Percentiles rank a stretch among this genome's conserved stretches.
phyloP scores from a whole-genome alignment of 2,329 filamentous ascomycete genomes.

The Pyrenochaeta sp. region DNA sequence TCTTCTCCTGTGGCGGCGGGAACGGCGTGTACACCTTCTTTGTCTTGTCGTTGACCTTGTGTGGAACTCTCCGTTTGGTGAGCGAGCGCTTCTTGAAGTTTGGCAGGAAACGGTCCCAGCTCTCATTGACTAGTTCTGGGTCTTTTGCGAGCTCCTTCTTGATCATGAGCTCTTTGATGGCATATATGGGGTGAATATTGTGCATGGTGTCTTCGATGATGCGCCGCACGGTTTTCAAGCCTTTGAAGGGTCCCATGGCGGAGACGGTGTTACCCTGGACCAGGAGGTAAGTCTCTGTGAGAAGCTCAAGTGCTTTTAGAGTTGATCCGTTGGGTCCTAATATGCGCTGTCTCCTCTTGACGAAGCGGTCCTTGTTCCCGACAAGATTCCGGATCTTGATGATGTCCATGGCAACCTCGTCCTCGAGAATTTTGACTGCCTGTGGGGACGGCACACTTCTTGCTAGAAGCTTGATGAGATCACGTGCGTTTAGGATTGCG shows the following conservation, averaged over 20 bases:
- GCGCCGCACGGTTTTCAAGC: constrained; percentile 87
- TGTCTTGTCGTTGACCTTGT: constrained; percentile 87
- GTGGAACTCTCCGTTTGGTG: constrained; percentile 80
- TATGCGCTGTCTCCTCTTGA: constrained; percentile 92
- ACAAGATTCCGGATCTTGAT: constrained; percentile 94
- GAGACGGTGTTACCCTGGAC: constrained; percentile 97
- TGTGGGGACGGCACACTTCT: constrained; percentile 86
- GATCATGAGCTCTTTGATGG: constrained; percentile 96
- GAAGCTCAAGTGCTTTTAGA: constrained; percentile 88
- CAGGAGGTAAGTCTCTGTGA: constrained; percentile 87
- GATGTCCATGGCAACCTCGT: constrained; percentile 89
- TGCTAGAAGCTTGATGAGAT: constrained; percentile 91
- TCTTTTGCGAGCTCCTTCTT: constrained; percentile 91
- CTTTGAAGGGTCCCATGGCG: constrained; percentile 91
- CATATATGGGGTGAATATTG: constrained; percentile 89
- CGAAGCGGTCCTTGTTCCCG: constrained; percentile 91
- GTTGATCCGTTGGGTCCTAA: constrained; percentile 91
- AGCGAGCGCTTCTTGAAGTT: constrained; percentile 96
- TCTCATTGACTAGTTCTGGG: constrained; percentile 83
- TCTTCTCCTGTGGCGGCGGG: constrained; percentile 96
- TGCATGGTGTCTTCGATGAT: constrained; percentile 93
- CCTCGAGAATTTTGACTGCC: constrained; percentile 91
- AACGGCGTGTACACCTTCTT: constrained; percentile 98
- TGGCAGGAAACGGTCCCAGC: constrained; percentile 94
- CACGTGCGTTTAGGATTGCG: constrained; percentile 89